Evolutionary conservation across 164 flowering plant species (phyloP), one percentile per base, ranked within the genome.

Genomic region (Berberis vulgaris): DNA sequence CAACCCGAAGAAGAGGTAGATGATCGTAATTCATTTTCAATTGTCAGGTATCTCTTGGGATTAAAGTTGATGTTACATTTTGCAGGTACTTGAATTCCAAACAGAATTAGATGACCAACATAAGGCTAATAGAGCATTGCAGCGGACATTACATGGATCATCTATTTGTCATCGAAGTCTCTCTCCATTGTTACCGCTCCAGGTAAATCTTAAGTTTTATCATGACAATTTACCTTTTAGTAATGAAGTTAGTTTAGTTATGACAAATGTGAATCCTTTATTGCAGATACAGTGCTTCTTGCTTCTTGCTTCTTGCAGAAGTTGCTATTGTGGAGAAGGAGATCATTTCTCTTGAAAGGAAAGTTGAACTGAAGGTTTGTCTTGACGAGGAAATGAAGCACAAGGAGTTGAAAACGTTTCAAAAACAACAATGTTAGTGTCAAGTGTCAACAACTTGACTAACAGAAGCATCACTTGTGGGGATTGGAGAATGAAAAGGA

Each of bases 271-370:
- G 10, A 47, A 52, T 52, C 1, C 6, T 50, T 7, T 54, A 45
- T 2, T 69, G 74, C 79, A 86, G 88, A 84, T 83, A 26, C 81
- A 78, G 71, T 61, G 71, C 84, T 87, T 60, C 74, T 89, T 12
- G 71, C 79, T n/a, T n/a, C n/a, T n/a, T 61, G 71, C 84, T 87
- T 60, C 74, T 89, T 12, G 71, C 79, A 61, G 91, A 89, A 65
- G 66, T 86, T 43, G 83, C 78, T 26, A 67, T 78, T 73, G 88
- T 82, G 56, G 94, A 89, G 71, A 84, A 83, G 62, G 88, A 89
- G 75, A 87, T 89, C 10, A 41, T 64, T 41, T 72, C 71, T 75
- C 78, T 86, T 47, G 91, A 87, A 73, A 71, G 72, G 49, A 85
- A 76, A 75, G 71, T 86, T 5, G 78, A 74, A 43, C 71, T 89